Base-by-base conservation (phyloP, 2,329 filamentous ascomycete species). In the Stemphylium beticola region DNA sequence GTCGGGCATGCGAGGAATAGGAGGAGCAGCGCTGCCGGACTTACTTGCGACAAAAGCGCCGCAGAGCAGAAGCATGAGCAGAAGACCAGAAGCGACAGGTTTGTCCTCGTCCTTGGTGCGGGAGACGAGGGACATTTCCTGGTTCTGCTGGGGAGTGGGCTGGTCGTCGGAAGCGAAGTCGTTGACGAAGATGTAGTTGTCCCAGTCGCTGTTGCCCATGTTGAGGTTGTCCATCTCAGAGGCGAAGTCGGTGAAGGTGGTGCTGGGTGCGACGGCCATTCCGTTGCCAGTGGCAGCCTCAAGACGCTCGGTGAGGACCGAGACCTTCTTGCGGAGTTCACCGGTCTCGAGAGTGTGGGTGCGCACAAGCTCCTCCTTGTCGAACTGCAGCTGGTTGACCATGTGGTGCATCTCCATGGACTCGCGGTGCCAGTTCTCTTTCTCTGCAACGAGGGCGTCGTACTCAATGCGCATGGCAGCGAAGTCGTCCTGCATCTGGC, bases 41-140 rank as follows among this genome's bases (percentile, higher is more conserved):
- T 93, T 96, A 29, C 93, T 97, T 58, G 95, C 89, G 66, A 98
- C 92, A 73, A 97, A 96, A 48, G 95, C 95, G 72, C 95, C 95
- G 62, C 96, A 93, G 49, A 99, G 89, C 72, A 99, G 90, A 65
- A 97, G 90, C 92, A 97, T 96, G 77, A 93, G 89, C 75, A 98
- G 83, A 68, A 98, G 79, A 68, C 91, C 86, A 46, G 92, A 91
- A 68, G 93, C 90, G 64, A 91, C 88, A 57, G 87, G 83, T 55
- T 82, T 79, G 53, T 83, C 82, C 49, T 80, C 75, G 34, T 76
- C 74, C 67, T 80, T 77, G 57, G 76, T 75, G 55, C 77, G 73
- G 4, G 76, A 65, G 17, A 78, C 70, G 45, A 81, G 68, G 40
- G 79, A 73, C 43, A 79, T 66, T 41, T 77, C 68, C 38, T 71